Evolutionary conservation across 192 early-diverging fungal species (phyloP).

Genomic region (Geranomyces michiganensis): DNA sequence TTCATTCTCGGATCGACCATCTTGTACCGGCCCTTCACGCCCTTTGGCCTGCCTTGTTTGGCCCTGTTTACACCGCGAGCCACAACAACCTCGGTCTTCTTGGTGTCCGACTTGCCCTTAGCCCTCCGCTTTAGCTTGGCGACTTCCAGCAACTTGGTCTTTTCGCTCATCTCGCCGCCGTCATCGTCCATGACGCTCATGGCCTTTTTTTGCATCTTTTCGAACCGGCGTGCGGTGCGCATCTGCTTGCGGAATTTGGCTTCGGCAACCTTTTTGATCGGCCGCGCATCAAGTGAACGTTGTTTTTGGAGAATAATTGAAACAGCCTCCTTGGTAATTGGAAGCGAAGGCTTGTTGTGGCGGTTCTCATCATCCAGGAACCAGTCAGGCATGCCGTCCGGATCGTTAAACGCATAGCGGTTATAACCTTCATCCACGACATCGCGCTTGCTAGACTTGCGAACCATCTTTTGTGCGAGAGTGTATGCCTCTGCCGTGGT

Average conservation of each 20-base stretch:
- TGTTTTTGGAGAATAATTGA: conserved; percentile 79
- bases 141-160: conserved; percentile 81
- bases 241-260: conserved; percentile 97
- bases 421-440: conserved; percentile 93
- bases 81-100: conserved; percentile 85
- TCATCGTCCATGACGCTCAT: conserved; percentile 80
- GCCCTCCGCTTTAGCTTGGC: conserved; percentile 80
- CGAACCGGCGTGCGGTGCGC: conserved; percentile 71
- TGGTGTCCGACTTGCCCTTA: conserved; percentile 70
- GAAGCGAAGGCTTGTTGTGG: conserved; percentile 86
- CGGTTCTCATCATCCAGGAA: conserved; percentile 81
- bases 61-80: conserved; percentile 81
- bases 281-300: conserved; percentile 90
- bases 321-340: conserved; percentile 97
- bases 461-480: conserved; percentile 80
- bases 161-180: conserved; percentile 86
- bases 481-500: conserved; percentile 93
- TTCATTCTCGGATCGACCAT: conserved; percentile 98
- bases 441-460: conserved; percentile 76
- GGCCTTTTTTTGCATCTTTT: conserved; percentile 88
- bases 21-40: conserved; percentile 94
- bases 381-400: conserved; percentile 85
- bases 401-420: conserved; percentile 85
- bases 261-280: conserved; percentile 99
- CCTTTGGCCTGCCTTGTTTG: conserved; percentile 89